These are phyloP conservation scores for Camellia lanceoleosa DNA, from an alignment of 148 eudicot genomes.

Conservation along the genomic window DNA sequence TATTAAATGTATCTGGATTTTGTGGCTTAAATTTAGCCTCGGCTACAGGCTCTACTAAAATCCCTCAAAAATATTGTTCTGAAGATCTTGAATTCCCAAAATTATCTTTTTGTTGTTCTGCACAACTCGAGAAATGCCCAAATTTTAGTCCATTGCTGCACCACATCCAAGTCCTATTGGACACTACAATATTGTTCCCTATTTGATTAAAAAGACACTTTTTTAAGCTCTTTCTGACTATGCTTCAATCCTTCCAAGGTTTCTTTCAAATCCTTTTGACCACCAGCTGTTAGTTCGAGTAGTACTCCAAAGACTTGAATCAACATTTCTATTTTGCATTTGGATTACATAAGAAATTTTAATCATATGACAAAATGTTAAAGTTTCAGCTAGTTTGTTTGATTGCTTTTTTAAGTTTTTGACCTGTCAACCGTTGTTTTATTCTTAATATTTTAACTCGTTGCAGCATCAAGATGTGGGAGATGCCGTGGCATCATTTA, in stretches of 20 bases:
- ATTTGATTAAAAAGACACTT: background rate
- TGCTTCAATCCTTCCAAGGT: background rate
- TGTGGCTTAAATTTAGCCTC: background rate
- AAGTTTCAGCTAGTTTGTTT: background rate
- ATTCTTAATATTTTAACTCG: background rate
- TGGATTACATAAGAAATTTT: background rate
- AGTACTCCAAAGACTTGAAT: background rate
- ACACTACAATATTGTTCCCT: background rate
- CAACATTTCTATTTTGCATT: background rate
- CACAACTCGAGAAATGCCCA: too few relatives aligned
- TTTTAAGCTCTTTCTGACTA: background rate
- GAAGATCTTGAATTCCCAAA: background rate
- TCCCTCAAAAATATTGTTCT: background rate
- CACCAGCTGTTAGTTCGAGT: too few relatives aligned
- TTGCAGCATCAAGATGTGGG: constrained; percentile 59
- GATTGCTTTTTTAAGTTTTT: background rate
- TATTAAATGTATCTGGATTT: too few relatives aligned
- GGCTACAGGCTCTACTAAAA: background rate
- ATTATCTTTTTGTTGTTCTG: background rate
- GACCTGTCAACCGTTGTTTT: background rate
- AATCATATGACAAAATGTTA: background rate
- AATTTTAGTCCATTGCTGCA: background rate
- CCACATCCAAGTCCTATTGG: background rate
- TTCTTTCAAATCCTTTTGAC: background rate
- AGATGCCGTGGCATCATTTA: constrained; percentile 52